Evolutionary conservation across 345 rosid genomes (phyloP).

Genomic region (Salix brachista): DNA sequence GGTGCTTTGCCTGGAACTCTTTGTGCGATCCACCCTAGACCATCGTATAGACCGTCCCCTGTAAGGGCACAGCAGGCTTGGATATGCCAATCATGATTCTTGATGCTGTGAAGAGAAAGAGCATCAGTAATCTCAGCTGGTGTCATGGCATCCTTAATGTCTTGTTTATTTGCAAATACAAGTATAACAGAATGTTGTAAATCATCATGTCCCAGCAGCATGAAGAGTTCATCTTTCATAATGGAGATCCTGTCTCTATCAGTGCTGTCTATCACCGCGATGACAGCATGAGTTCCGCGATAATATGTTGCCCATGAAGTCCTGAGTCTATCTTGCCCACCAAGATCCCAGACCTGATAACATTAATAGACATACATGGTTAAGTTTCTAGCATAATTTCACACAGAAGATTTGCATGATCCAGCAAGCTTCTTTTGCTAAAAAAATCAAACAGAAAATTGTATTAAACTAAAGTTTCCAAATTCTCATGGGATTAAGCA

Average conservation of each 20-base stretch:
- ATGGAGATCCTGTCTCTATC: conserved; percentile 80
- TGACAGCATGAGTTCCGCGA: conserved; percentile 85
- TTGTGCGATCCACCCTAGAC: conserved; percentile 85
- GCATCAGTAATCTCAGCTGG: conserved; percentile 84
- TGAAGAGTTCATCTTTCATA: conserved; percentile 80
- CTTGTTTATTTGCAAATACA: conserved; percentile 88
- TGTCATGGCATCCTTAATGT: conserved; percentile 86
- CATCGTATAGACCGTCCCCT: conserved; percentile 82
- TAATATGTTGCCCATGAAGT: conserved; percentile 96
- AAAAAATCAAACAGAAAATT: neutral
- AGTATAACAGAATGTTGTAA: conserved; percentile 71
- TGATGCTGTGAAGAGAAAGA: conserved; percentile 85
- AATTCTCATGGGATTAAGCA: neutral
- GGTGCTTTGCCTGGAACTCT: conserved; percentile 75
- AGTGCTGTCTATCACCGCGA: conserved; percentile 90
- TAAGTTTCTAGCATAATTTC: neutral
- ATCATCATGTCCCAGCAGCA: conserved; percentile 79
- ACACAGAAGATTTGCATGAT: too few relatives aligned
- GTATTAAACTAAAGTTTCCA: neutral
- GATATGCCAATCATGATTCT: conserved; percentile 96
- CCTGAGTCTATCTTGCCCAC: conserved; percentile 92
- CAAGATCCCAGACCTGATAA: conserved; percentile 87
- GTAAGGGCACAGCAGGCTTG: conserved; percentile 89
- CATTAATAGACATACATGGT: neutral
- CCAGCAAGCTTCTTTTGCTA: too few relatives aligned